Evolutionary conservation across 805 yeast species (phyloP).

Genomic region (Candida easanensis): DNA sequence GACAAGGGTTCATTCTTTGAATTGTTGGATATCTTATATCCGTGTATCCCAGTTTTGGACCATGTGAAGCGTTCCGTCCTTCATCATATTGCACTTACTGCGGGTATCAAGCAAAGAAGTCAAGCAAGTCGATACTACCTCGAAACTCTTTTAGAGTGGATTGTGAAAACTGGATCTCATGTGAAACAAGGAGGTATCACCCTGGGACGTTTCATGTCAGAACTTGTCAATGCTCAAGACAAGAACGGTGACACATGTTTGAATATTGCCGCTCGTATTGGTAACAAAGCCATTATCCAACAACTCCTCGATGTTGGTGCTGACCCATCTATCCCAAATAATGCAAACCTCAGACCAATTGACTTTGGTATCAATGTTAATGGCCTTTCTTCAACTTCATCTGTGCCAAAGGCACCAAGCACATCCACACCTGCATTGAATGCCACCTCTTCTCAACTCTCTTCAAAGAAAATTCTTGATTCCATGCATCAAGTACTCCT

Average conservation of each 20-base stretch:
- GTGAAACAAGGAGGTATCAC: conserved; percentile 45
- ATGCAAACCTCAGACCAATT: conserved; percentile 79
- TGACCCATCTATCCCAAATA: conserved; percentile 71
- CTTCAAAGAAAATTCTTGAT: conserved; percentile 41
- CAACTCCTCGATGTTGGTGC: conserved; percentile 87
- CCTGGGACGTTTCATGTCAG: conserved; percentile 57
- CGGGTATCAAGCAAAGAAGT: conserved; percentile 72
- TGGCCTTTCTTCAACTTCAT: conserved; percentile 13
- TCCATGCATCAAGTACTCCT: conserved; percentile 50
- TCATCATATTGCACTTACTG: conserved; percentile 82
- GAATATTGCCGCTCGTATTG: conserved; percentile 88
- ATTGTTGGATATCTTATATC: conserved; percentile 70
- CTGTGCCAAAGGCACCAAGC: background rate
- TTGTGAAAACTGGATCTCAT: conserved; percentile 52
- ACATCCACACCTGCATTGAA: background rate
- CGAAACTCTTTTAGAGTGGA: conserved; percentile 74
- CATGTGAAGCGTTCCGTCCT: conserved; percentile 73
- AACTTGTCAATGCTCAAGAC: conserved; percentile 85
- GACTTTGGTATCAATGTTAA: conserved; percentile 74
- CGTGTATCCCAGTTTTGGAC: conserved; percentile 65
- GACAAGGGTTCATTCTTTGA: conserved; percentile 74
- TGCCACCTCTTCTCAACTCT: conserved; percentile 13
- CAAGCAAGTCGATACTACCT: conserved; percentile 72
- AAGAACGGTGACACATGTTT: conserved; percentile 92
- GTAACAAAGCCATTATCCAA: conserved; percentile 75